phyloP scores from a whole-genome alignment of 306 rosid genomes.

The Elaeagnus macrophylla region DNA sequence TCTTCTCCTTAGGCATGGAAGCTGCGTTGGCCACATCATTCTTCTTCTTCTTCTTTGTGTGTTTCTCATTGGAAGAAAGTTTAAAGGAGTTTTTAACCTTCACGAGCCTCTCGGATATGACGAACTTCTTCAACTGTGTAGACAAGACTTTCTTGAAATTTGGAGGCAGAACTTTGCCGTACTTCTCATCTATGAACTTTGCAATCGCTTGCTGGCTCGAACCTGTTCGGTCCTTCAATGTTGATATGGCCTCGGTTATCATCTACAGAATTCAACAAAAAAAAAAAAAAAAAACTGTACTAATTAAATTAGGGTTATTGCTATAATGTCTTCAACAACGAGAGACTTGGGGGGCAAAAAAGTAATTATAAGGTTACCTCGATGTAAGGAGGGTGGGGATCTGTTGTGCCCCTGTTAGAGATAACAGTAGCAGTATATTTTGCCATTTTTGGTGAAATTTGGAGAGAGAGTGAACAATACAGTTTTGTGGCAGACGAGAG shows the following conservation, averaged over 20 bases:
- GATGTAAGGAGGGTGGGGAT: constrained; percentile 24
- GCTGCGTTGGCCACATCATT: neutral
- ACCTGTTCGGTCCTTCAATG: constrained; percentile 21
- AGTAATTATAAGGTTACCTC: constrained; percentile 3
- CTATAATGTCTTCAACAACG: too few relatives aligned
- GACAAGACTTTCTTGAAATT: constrained; percentile 20
- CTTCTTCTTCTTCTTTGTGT: neutral
- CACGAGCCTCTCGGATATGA: constrained; percentile 23
- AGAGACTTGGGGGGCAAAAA: neutral
- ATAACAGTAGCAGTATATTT: too few relatives aligned
- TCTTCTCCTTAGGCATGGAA: neutral
- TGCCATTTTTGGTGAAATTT: too few relatives aligned
- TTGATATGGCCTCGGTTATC: constrained; percentile 19
- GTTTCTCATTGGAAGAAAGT: constrained; percentile 14
- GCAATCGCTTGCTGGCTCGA: constrained; percentile 29
- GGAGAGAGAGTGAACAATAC: too few relatives aligned
- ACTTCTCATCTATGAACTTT: constrained; percentile 22
- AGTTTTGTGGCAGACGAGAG: too few relatives aligned
- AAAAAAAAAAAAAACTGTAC: neutral
- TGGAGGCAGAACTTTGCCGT: constrained; percentile 15
- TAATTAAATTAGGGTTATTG: neutral
- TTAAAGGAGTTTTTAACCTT: constrained; percentile 29
- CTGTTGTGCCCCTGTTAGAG: neutral
- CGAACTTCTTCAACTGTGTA: constrained; percentile 25
- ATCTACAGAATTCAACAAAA: constrained; percentile 6